phyloP scores from a whole-genome alignment of 2,329 filamentous ascomycete species.

The Rugonectria rugulosa region DNA sequence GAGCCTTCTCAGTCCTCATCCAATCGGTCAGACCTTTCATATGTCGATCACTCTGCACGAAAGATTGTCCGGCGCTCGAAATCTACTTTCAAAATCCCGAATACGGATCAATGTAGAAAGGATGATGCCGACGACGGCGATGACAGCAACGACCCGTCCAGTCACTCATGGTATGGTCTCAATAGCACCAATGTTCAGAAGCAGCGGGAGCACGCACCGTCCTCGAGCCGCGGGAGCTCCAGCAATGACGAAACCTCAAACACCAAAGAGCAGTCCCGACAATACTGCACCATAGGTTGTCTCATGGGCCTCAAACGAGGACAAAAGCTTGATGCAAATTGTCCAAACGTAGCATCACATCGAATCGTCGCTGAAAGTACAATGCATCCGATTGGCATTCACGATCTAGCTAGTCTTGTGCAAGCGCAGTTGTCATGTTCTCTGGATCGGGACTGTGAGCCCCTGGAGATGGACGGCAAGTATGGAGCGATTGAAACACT shows the following conservation, averaged over 20 bases:
- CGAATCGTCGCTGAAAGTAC: constrained; percentile 12
- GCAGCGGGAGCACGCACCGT: neutral
- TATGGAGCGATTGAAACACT: constrained; percentile 21
- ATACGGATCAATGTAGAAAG: no score
- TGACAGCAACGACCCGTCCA: no score
- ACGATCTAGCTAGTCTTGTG: constrained; percentile 19
- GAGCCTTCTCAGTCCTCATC: neutral
- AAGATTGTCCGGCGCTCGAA: neutral
- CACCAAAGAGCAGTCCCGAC: constrained; percentile 13
- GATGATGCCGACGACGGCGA: no score
- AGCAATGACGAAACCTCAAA: neutral
- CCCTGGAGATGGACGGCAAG: constrained; percentile 17
- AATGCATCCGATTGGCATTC: constrained; percentile 24
- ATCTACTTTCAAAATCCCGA: no score
- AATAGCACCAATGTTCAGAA: neutral
- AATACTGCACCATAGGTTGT: constrained; percentile 36
- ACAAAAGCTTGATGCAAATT: constrained; percentile 26
- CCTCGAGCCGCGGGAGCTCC: neutral
- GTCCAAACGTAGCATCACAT: constrained; percentile 33
- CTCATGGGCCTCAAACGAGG: constrained; percentile 34
- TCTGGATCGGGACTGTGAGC: constrained; percentile 23
- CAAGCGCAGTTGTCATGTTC: constrained; percentile 14
- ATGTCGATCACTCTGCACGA: neutral
- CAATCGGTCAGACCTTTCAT: neutral
- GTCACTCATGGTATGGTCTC: no score